Base-by-base conservation (phyloP, 2,329 filamentous ascomycete genomes). In the Colletotrichum magnum region DNA sequence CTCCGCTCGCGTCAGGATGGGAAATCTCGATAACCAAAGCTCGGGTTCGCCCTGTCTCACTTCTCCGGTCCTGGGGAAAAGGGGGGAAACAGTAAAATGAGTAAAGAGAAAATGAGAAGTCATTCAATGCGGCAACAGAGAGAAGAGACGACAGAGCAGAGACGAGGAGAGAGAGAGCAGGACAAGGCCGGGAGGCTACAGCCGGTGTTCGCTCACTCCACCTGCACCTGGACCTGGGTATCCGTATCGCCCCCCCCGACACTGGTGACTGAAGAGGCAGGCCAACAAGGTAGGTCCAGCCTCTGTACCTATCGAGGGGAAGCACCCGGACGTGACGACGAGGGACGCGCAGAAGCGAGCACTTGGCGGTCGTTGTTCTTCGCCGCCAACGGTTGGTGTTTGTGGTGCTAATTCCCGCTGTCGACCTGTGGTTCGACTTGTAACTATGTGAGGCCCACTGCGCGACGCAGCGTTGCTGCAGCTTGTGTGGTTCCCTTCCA, bases 391-490 rank as follows among this genome's bases (percentile, higher is more conserved):
- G 16, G 28, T 41, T 56, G 18, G 54, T 64, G 50, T 56, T 50
- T 65, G 16, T 50, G 59, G 59, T 68, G 65, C 65, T 58, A 26
- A 58, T 58, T 50, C 53, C 65, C 53, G 36, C 45, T 45, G 52
- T 64, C 32, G 18, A 36, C 47, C 48, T 57, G 32, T 28, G 57
- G 56, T 60, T 60, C 54, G 56, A 54, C 54, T 28, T 36, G n/a
- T 45, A 18, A 24, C 21, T 24, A 24, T 24, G 21, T 24, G 21
- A 24, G 50, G 28, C 56, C 62, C 57, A 58, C 43, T 16, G 47
- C 58, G 16, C 36, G 16, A 60, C 47, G 66, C 66, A 69, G 50
- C 26, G 32, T 60, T 66, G 61, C 66, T 69, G 66, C 66, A 69
- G 41, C 50, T 64, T 26, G 32, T 50, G 54, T 28, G 39, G 61